These are phyloP conservation scores for Chloromonas sp. DNA, from an alignment of 163 green algal species.

Conservation along the genomic window DNA sequence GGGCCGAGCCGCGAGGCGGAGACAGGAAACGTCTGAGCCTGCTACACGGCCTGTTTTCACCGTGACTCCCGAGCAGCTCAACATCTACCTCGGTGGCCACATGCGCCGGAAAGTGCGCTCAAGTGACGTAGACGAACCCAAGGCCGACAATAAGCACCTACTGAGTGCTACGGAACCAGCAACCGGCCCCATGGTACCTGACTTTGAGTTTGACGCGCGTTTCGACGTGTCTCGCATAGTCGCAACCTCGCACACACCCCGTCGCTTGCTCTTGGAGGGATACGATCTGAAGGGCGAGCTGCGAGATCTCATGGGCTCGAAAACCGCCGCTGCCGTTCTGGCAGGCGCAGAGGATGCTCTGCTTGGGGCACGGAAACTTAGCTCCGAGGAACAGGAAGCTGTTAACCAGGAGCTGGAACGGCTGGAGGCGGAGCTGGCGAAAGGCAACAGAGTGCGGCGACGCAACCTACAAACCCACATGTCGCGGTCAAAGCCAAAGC, in stretches of 20 bases:
- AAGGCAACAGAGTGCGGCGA: not conserved
- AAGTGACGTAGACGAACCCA: not conserved
- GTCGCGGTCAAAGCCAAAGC: no score
- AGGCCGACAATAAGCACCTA: not conserved
- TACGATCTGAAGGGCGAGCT: slow-evolving; percentile 27
- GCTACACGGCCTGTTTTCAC: not conserved
- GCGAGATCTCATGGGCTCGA: slow-evolving; percentile 7
- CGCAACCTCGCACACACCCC: not conserved
- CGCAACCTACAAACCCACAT: no score
- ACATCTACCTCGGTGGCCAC: slow-evolving; percentile 29
- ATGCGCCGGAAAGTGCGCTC: not conserved
- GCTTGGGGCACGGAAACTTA: slow-evolving; percentile 7
- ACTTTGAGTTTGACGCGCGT: slow-evolving; percentile 9
- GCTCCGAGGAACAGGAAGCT: slow-evolving; percentile 1
- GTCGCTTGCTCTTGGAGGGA: slow-evolving; percentile 18
- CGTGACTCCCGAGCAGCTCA: slow-evolving; percentile 26
- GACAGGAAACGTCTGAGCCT: no score
- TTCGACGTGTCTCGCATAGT: slow-evolving; percentile 2
- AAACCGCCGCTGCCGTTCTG: slow-evolving; percentile 8
- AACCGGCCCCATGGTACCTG: slow-evolving; percentile 5
- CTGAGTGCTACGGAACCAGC: not conserved
- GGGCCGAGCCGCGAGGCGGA: no score
- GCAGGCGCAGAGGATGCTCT: slow-evolving; percentile 23
- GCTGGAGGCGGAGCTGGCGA: slow-evolving; percentile 4
- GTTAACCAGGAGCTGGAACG: slow-evolving; percentile 4